Base-by-base conservation (phyloP, 805 yeast genomes). In the Metschnikowia rubicola region DNA sequence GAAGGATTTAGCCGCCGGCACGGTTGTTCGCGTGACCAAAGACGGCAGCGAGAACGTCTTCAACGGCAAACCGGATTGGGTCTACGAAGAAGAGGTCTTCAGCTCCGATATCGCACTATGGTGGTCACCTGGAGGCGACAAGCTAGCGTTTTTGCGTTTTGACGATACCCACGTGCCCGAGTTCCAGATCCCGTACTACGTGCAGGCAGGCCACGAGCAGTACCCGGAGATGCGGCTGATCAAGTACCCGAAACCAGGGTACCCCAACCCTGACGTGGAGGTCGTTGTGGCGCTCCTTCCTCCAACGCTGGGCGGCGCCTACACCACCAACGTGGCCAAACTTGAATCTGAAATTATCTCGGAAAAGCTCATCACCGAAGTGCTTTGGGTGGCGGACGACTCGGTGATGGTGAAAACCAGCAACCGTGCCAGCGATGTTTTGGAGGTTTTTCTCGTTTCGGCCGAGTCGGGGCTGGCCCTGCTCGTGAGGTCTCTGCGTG, bases 41-140 rank as follows among this genome's bases (percentile, higher is more conserved):
- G 94, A 86, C 58, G 96, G 96, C 12, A 81, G 83, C 31, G 75
- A 71, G 1, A 75, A 80, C 52, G 71, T 88, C 8, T 88, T 89
- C 66, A 86, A 90, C 61, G 97, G 96, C 2, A 83, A 84, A 51
- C 95, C 96, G 0, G 96, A 89, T 61, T 89, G 97, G 97, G 95
- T 88, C 8, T 89, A 89, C 56, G 97, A 90, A 60, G 97, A 89
- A 56, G 97, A 89, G 64, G 94, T 89, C 0, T 75, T 86, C 44
- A 81, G 79, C 32, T 76, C 79, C 21, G 89, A 84, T 56, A 66
- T 75, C 19, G 88, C 91, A 0, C 55, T 88, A 40, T 89, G 96
- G 96, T 90, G 96, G 96, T 84, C 96, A 5, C 88, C 88, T 8
- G 65, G 72, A 36, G 90, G 92, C 10, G 68, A 76, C n/a, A 75